Evolutionary conservation across 106 monocot species (phyloP).

Genomic region (Amphibolis antarctica): DNA sequence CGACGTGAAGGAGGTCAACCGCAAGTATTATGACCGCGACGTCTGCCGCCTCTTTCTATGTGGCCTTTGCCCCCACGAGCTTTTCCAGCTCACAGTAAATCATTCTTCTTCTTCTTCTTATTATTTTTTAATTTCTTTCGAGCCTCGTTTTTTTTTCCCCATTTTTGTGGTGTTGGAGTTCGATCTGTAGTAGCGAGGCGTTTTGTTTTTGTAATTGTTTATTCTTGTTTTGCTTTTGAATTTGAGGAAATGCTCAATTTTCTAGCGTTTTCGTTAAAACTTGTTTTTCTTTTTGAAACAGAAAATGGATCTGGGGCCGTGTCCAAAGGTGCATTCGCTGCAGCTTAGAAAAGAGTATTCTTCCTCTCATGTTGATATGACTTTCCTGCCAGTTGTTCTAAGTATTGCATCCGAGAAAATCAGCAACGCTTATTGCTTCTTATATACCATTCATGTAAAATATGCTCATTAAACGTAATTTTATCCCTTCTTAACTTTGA

Average conservation of each 20-base stretch:
- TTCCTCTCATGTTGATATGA: slow-evolving; percentile 10
- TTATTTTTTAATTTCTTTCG: not conserved
- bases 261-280: not conserved
- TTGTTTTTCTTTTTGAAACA: slow-evolving; percentile 11
- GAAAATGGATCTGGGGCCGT: slow-evolving; percentile 90
- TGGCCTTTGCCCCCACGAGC: slow-evolving; percentile 97
- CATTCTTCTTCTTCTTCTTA: not conserved
- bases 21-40: slow-evolving; percentile 90
- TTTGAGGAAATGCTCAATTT: not conserved
- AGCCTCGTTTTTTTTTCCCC: too few relatives aligned
- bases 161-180: not conserved
- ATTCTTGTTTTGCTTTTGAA: not conserved
- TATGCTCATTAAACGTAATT: too few relatives aligned
- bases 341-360: slow-evolving; percentile 86
- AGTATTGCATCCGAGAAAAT: too few relatives aligned
- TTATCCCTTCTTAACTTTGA: too few relatives aligned
- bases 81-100: slow-evolving; percentile 84
- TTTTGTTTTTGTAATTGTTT: not conserved
- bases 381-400: too few relatives aligned
- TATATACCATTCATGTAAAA: too few relatives aligned
- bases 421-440: too few relatives aligned
- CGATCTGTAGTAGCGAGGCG: not conserved
- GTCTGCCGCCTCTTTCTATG: slow-evolving; percentile 79
- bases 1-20: slow-evolving; percentile 71
- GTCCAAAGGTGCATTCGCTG: slow-evolving; percentile 75